Percentiles rank a stretch among this genome's conserved stretches.
Conservation (phyloP, 306 rosid species). For the Quercus gilva region DNA sequence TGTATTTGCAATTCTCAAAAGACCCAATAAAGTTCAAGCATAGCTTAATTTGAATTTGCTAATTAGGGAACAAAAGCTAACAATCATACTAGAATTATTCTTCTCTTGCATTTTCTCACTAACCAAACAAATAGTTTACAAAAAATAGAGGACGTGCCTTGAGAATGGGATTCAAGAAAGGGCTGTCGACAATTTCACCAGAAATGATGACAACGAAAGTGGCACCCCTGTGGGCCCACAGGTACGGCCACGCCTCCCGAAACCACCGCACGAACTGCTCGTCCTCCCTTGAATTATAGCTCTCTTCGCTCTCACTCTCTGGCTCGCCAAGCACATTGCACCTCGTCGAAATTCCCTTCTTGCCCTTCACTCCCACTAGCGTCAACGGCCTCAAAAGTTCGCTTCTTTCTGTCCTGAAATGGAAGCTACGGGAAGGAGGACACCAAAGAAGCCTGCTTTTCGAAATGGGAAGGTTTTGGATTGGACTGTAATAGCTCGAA, state of each 20-base stretch:
- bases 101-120: conserved; percentile 4
- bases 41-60: no score
- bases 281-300: conserved; percentile 56
- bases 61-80: no score
- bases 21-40: not conserved
- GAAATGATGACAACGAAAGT: conserved; percentile 83
- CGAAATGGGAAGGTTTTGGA: conserved; percentile 7
- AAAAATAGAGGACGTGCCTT: conserved; percentile 50
- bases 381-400: conserved; percentile 1
- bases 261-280: conserved; percentile 84
- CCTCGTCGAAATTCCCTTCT: conserved; percentile 3
- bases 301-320: conserved; percentile 32
- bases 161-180: conserved; percentile 69
- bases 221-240: conserved; percentile 81
- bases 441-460: not conserved
- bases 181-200: conserved; percentile 72
- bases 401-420: not conserved
- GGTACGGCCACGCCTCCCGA: conserved; percentile 94
- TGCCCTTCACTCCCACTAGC: conserved; percentile 6
- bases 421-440: conserved; percentile 11
- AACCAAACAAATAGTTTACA: not conserved
- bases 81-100: not conserved
- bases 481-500: conserved; percentile 15
- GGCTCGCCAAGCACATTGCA: conserved; percentile 28
- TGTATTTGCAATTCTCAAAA: not conserved